phyloP scores from a whole-genome alignment of 495 filamentous ascomycete genomes.

The Cudoniella acicularis region DNA sequence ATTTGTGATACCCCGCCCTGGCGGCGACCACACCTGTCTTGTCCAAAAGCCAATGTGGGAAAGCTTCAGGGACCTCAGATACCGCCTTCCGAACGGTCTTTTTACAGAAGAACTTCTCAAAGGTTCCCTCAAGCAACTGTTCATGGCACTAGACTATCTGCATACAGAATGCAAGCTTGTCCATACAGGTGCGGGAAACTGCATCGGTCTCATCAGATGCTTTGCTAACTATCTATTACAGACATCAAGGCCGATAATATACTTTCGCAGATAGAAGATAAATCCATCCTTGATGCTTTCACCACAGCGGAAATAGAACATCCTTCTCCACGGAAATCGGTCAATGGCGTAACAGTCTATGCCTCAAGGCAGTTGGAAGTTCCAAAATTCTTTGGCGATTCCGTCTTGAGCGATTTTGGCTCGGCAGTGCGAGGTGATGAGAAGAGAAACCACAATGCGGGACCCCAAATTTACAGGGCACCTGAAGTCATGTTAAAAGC shows the following conservation, averaged over 20 bases:
- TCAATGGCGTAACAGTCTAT: conserved; percentile 32
- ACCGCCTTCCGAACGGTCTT: conserved; percentile 10
- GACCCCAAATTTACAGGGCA: conserved; percentile 13
- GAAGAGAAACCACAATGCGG: conserved; percentile 16
- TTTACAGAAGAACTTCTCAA: conserved; percentile 26
- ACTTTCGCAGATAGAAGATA: conserved; percentile 17
- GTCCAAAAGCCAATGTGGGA: conserved; percentile 18
- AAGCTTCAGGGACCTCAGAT: conserved; percentile 4
- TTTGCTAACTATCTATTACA: background rate
- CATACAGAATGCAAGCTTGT: conserved; percentile 30
- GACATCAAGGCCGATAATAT: conserved; percentile 27
- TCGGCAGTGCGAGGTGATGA: conserved; percentile 33
- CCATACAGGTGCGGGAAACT: conserved; percentile 17
- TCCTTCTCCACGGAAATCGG: conserved; percentile 30
- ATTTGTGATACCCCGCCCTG: conserved; percentile 23
- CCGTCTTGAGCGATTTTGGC: conserved; percentile 45
- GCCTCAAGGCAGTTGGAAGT: conserved; percentile 20
- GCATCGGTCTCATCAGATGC: background rate
- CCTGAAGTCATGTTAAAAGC: conserved; percentile 46
- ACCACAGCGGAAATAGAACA: conserved; percentile 22
- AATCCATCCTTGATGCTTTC: conserved; percentile 2
- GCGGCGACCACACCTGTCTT: conserved; percentile 12
- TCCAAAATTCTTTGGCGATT: conserved; percentile 24
- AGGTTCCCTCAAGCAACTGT: conserved; percentile 23
- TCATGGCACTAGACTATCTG: conserved; percentile 29